Base-by-base conservation (phyloP, 306 rosid species). In the Geum urbanum region DNA sequence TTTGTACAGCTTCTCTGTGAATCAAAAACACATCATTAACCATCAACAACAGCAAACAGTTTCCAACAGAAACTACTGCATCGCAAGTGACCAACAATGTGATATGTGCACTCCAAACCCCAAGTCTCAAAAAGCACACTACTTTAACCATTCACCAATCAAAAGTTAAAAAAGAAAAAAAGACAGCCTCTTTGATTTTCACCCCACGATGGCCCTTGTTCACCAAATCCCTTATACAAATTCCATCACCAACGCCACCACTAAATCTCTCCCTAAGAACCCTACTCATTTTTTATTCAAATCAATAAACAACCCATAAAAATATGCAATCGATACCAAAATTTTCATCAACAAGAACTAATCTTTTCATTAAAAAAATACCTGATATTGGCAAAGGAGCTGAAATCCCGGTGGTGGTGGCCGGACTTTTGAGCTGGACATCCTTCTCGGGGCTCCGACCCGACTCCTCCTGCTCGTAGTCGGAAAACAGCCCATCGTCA, bases 401-500 rank as follows among this genome's bases (percentile, higher is more conserved):
- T 10, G 88, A 82, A 66, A 85, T 68, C 61, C 64, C 69, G 13
- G 69, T 37, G 12, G 85, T 15, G 20, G 55, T 50, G 35, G 63
- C 66, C 63, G 80, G 72, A 49, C 7, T 80, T 20, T 79, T 85
- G 56, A 74, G 50, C n/a, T 32, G 55, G 35, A 54, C 77, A 44
- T 85, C 87, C 82, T 83, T 79, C 11, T 61, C 77, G 22, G 90
- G 87, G 78, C 47, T 79, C 73, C 78, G 68, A n/a, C 83, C 76
- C 35, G 84, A 63, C 63, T 91, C 94, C 1, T 89, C 97, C 62
- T 73, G 91, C 79, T 90, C 97, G 57, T 77, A 76, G 67, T 92
- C 96, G 4, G 95, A 89, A 74, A 89, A 92, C 75, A 92, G 67
- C 1, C 92, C 95, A 52, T 92, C 97, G 19, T 86, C 96, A 10